phyloP scores from a whole-genome alignment of 2,329 filamentous ascomycete genomes.

The Aspergillus sp. region DNA sequence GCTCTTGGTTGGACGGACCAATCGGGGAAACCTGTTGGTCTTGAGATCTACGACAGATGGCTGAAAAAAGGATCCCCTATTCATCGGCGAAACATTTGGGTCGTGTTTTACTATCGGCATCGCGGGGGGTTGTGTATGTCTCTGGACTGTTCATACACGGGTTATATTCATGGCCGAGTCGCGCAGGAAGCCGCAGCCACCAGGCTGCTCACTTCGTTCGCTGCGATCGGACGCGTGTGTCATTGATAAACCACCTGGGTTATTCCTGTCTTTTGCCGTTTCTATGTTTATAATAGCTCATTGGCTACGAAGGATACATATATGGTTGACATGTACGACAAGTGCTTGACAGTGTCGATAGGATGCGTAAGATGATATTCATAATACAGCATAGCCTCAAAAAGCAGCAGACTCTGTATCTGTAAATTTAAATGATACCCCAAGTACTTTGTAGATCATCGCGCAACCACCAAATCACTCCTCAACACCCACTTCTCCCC shows the following conservation, averaged over 20 bases:
- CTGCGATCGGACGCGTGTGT: background rate
- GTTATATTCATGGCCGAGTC: conserved; percentile 8
- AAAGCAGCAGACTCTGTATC: background rate
- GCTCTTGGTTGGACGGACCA: conserved; percentile 7
- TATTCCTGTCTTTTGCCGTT: background rate
- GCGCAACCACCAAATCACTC: conserved; percentile 66
- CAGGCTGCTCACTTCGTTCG: background rate
- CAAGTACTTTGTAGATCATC: conserved; percentile 24
- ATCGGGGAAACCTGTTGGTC: conserved; percentile 17
- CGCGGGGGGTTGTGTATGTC: conserved; percentile 1
- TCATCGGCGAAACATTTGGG: conserved; percentile 16
- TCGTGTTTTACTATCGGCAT: conserved; percentile 14
- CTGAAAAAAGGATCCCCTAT: conserved; percentile 11
- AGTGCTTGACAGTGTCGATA: background rate
- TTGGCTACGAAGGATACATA: conserved; percentile 8
- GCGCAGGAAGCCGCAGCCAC: background rate
- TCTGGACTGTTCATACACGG: conserved; percentile 12
- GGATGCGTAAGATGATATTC: background rate
- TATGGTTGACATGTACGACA: background rate
- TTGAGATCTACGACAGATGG: conserved; percentile 15
- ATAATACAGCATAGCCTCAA: no score
- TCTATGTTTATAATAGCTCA: conserved; percentile 10
- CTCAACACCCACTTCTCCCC: conserved; percentile 92
- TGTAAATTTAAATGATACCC: background rate
- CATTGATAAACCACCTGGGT: background rate